Base-by-base conservation (phyloP, 2,329 filamentous ascomycete species). In the Lachnum nothofagi region DNA sequence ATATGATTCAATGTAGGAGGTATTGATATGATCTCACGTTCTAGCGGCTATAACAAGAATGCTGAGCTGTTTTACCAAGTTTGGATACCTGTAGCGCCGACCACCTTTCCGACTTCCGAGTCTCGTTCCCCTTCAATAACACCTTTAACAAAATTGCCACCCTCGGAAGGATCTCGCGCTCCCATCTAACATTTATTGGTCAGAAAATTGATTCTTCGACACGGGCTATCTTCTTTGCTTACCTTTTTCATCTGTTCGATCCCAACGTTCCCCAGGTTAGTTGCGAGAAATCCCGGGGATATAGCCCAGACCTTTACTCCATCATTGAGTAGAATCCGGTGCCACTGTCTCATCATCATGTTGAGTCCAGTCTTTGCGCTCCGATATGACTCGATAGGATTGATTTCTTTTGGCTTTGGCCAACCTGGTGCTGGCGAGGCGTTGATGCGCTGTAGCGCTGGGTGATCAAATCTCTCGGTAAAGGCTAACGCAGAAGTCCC, bases 231-330 rank as follows among this genome's bases (percentile, higher is more conserved):
- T 8, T 49, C 52, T 19, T 51, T 50, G 2, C 54, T 51, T 17
- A 65, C 70, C 45, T 51, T 48, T 23, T 49, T 55, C 31, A 40
- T 44, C 10, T 40, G 41, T 40, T 48, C 44, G 31, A 42, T 31
- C n/a, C 41, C 42, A 46, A 44, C 35, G 17, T 46, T 44, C 2
- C 67, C 71, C 2, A 79, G 54, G 0, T 68, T 67, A 1, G 75
- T 79, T 0, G 71, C 74, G 35, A 78, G 57, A 42, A 72, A 69
- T 0, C 75, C 77, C 0, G 75, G 76, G 5, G 67, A 71, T n/a
- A 79, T 62, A 29, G 60, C 59, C 65, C 68, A 79, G 0, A 75
- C 71, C 57, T 74, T 76, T 6, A 79, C 73, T 0, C 74, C 74
- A 41, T 80, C 76, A 3, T 69, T 67, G 40, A 63, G 66, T 22